phyloP scores from a whole-genome alignment of 164 flowering plant species.

The Cinnamomum micranthum region DNA sequence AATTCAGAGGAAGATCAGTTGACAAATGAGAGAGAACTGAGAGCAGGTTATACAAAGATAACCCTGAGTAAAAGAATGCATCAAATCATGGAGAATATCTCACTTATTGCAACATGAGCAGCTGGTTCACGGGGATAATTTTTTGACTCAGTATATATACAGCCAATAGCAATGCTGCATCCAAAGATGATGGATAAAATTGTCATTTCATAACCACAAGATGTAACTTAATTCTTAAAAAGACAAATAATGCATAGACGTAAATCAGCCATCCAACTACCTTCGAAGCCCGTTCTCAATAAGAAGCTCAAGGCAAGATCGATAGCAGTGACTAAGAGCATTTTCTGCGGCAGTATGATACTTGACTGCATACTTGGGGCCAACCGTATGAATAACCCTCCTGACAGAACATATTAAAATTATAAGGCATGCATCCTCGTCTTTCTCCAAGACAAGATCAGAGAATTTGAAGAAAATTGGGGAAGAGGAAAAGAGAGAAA shows the following conservation, averaged over 20 bases:
- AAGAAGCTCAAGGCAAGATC: slow-evolving; percentile 97
- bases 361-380: slow-evolving; percentile 98
- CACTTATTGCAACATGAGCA: slow-evolving; percentile 98
- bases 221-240: slow-evolving; percentile 4
- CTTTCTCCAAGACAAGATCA: neutral
- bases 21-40: neutral
- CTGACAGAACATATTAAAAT: slow-evolving; percentile 31
- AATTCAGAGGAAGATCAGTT: neutral
- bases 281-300: slow-evolving; percentile 86
- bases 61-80: neutral
- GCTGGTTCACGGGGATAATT: slow-evolving; percentile 99
- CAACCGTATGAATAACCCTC: slow-evolving; percentile 97
- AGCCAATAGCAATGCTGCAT: slow-evolving; percentile 95
- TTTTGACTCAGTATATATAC: slow-evolving; percentile 92
- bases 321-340: slow-evolving; percentile 97
- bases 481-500: too few species aligned
- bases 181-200: slow-evolving; percentile 6
- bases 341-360: slow-evolving; percentile 99
- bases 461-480: too few species aligned
- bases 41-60: neutral
- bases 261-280: slow-evolving; percentile 21
- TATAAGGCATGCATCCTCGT: neutral
- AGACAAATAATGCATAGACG: neutral
- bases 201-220: neutral
- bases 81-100: slow-evolving; percentile 25